A percentile compares a stretch with the other conserved stretches of the same genome.
phyloP scores from a whole-genome alignment of 108 stramenopile species.

The Tribonema minus region DNA sequence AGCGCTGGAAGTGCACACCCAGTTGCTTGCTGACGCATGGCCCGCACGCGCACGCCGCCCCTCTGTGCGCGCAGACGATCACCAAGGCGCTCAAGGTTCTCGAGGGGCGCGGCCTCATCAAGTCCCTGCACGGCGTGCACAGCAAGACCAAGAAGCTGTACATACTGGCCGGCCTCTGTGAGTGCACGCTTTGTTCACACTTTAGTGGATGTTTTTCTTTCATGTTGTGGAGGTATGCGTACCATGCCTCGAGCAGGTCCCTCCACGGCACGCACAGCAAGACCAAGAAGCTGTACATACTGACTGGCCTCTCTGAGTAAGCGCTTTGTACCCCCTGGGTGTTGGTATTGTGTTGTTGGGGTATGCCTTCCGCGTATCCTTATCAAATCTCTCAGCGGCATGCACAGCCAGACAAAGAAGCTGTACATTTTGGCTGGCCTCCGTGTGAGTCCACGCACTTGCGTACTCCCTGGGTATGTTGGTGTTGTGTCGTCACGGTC shows the following conservation, averaged over 20 bases:
- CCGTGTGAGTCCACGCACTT: no score
- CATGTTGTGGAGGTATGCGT: no score
- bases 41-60: no score
- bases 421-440: no score
- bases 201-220: no score
- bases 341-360: background rate
- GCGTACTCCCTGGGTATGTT: no score
- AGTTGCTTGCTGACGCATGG: no score
- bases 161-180: slow-evolving; percentile 82
- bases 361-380: no score
- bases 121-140: slow-evolving; percentile 86
- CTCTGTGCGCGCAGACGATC: slow-evolving; percentile 64
- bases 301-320: slow-evolving; percentile 68
- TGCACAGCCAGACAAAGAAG: slow-evolving; percentile 87
- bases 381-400: slow-evolving; percentile 91
- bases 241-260: slow-evolving; percentile 75
- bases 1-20: no score
- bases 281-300: slow-evolving; percentile 94
- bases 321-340: background rate
- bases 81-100: slow-evolving; percentile 89
- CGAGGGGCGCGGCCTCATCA: slow-evolving; percentile 80
- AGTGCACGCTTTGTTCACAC: no score
- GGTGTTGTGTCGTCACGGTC: no score
- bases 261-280: slow-evolving; percentile 88
- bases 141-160: slow-evolving; percentile 95